Base-by-base conservation (phyloP, 345 rosid genomes). In the Abelmoschus esculentus region DNA sequence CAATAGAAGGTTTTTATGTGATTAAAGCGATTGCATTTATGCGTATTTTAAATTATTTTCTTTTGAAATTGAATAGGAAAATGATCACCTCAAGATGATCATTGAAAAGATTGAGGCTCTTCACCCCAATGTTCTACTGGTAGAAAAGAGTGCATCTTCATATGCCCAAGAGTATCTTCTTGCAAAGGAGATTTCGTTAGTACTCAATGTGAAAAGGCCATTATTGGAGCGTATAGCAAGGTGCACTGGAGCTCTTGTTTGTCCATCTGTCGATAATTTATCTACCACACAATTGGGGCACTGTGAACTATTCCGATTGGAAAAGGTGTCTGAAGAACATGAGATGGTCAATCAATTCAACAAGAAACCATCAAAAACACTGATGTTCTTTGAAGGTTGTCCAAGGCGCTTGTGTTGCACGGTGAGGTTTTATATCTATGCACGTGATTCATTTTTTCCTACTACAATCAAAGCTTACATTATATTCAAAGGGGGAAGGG, bases 331-430 rank as follows among this genome's bases (percentile, higher is more conserved):
- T 58, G 98, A 96, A 81, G 91, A 90, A 73, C 96, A 87, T 7
- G 96, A 92, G 84, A 69, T 71, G 57, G 73, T 79, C 57, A 83
- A 72, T 79, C 96, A 86, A 76, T 77, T 81, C 11, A 86, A 77
- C 89, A 86, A 81, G 80, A 96, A 86, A 71, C 84, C 88, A 32
- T 85, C 91, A n/a, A 92, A 87, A 83, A 92, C 99, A 31, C 83
- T 96, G 76, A 96, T 96, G 99, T 96, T 79, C 74, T 96, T 96
- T 83, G 99, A 96, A 85, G 97, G 99, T 58, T 96, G 99, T 87
- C 95, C 99, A 6, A 81, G 96, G 82, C 98, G 99, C 38, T 79
- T 90, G 71, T 98, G 98, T 54, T 96, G 99, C 96, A 95, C 98
- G 92, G 99, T 95, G 87, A 26, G 71, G 54, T 76, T 73, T 67